Evolutionary conservation across 176 grass and related monocot genomes (phyloP), one percentile per base, ranked within the genome.

Genomic region (Ensete ventricosum): DNA sequence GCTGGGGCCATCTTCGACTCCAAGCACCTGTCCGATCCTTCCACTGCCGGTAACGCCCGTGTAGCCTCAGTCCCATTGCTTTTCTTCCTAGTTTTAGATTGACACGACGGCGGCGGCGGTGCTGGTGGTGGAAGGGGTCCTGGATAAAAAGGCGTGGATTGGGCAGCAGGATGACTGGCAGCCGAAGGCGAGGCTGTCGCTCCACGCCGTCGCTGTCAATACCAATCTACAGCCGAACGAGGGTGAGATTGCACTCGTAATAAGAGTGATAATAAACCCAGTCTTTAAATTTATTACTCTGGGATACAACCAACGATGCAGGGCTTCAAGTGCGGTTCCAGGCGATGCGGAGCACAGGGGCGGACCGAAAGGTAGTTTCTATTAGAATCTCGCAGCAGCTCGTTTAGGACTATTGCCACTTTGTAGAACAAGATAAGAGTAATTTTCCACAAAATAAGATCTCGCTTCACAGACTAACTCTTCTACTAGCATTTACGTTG

Each of bases 381-480:
- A 79, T 87, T 10, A 83, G 94, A 82, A 89, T 93, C 78, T 87
- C 88, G 4, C 90, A 93, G 82, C 82, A 89, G 71, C 83, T 91
- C 62, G 34, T 82, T 16, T 92, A 79, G 54, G 34, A 43, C 34
- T 43, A 43, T 43, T 43, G 5, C 34, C 34, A 43, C 34, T 43
- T 43, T 6, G 34, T 43, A 43, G 34, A 5, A 43, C 34, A 43
- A 43, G 24, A 25, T 25, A 25, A 43, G 34, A 43, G 34, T 43
- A 43, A 43, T 43, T 43, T 43, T 43, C 34, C 34, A 43, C 34
- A 43, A 43, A 3, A 43, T 43, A 43, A 43, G 34, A 43, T 43
- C 34, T 43, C 34, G 34, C 4, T 43, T 43, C 34, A 6, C 34
- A 43, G 3, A 43, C 3, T 6, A 43, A 43, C 34, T 43, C 34